Evolutionary conservation across 2,329 filamentous ascomycete species (phyloP).

Genomic region (Monilinia laxa): DNA sequence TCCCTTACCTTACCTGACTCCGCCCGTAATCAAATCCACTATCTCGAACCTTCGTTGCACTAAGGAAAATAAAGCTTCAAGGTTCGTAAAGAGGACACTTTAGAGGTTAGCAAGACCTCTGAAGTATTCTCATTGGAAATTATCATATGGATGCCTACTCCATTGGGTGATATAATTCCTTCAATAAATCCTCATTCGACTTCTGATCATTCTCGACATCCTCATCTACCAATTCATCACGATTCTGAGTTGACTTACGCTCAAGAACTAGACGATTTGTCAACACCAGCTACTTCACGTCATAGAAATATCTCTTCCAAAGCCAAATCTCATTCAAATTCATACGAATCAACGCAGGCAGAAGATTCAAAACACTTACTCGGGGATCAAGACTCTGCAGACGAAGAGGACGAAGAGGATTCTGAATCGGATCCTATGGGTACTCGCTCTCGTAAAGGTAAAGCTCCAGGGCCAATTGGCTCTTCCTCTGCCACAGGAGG

Average conservation of each 20-base stretch:
- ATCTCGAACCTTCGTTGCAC: neutral
- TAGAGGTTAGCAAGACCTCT: conserved; percentile 40
- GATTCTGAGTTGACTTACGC: conserved; percentile 36
- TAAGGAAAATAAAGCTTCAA: conserved; percentile 6
- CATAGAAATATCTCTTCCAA: conserved; percentile 28
- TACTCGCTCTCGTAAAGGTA: conserved; percentile 33
- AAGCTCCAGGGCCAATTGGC: conserved; percentile 31
- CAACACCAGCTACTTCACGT: conserved; percentile 27
- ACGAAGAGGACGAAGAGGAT: conserved; percentile 34
- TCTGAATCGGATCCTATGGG: conserved; percentile 38
- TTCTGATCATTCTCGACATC: conserved; percentile 28
- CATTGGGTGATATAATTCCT: conserved; percentile 42
- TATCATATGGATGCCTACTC: conserved; percentile 46
- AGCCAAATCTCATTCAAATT: neutral
- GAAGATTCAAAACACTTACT: conserved; percentile 36
- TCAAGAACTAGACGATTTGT: conserved; percentile 39
- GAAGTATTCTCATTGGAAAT: conserved; percentile 25
- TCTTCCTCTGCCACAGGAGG: conserved; percentile 35
- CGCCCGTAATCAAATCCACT: neutral
- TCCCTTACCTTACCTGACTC: too few species aligned
- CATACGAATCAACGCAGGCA: conserved; percentile 7
- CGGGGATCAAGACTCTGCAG: conserved; percentile 28
- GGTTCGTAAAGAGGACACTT: conserved; percentile 28
- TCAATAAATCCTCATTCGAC: conserved; percentile 33
- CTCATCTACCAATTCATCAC: conserved; percentile 37